Evolutionary conservation across 345 rosid species (phyloP), one percentile per base, ranked within the genome.

Genomic region (Dipteronia dyeriana): DNA sequence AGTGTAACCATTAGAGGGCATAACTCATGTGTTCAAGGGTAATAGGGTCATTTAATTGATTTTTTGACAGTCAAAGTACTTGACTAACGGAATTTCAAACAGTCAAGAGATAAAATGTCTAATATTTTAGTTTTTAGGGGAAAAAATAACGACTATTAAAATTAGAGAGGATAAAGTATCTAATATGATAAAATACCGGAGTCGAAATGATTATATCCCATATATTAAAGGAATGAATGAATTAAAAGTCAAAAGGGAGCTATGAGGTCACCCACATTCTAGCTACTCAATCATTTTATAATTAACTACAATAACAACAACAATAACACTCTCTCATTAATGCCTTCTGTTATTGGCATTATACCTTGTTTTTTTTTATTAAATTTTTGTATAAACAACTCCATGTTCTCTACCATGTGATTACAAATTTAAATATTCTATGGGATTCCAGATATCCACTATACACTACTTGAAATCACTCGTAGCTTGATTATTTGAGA

Each of bases 361-460:
- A 59, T 65, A 3, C 53, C 39, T 26, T 76, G 5, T 38, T 41
- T 54, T 26, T 49, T 26, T 68, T 62, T 72, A 26, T 53, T 72
- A 26, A 39, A 14, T 59, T 63, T 66, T 53, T 51, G 61, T 53
- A 16, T 34, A 23, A 20, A 39, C 63, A 5, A 74, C 43, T 70
- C 61, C 83, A 79, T 79, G 82, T 78, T 75, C 79, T 41, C 31
- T 60, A 19, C 70, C 80, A 85, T 76, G 84, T 76, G 84, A 66
- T 56, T 43, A 79, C 5, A 41, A 66, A 66, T 34, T 38, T 60
- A 62, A 51, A 74, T 31, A 66, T 17, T 38, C 62, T 22, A 63
- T 39, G 71, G 26, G 14, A 61, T 49, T 59, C 72, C 16, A 39
- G 4, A 62, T 26, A 62, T 62, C 47, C n/a, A 17, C 19, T 45